Conservation (phyloP, 345 rosid species). For the Psidium guajava region DNA sequence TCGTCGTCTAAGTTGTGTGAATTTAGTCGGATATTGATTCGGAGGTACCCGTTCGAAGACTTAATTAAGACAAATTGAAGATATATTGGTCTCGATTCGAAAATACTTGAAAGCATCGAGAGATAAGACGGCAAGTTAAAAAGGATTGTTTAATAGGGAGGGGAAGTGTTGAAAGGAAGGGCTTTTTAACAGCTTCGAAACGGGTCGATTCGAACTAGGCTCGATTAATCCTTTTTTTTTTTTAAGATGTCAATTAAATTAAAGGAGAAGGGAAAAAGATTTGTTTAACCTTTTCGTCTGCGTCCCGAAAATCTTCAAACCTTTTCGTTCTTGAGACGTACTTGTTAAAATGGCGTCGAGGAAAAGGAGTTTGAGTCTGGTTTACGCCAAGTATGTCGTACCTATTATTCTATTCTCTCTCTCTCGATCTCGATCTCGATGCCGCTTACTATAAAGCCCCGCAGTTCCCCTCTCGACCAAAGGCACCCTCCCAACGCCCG, state of each 20-base stretch:
- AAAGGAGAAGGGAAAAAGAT: background rate
- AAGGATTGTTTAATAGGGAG: no score
- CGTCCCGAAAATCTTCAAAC: background rate
- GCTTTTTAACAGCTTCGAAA: constrained; percentile 8
- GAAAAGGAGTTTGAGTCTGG: constrained; percentile 40
- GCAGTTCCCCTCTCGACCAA: background rate
- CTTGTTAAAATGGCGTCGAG: constrained; percentile 14
- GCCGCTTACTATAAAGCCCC: constrained; percentile 9
- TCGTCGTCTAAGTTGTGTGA: accelerated
- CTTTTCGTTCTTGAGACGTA: background rate
- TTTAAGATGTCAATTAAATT: background rate
- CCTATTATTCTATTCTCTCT: constrained; percentile 8
- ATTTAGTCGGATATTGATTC: background rate
- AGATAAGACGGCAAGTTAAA: background rate
- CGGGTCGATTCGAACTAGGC: background rate
- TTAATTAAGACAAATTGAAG: background rate
- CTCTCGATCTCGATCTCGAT: background rate
- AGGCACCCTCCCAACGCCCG: background rate
- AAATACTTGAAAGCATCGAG: background rate
- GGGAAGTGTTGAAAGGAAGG: background rate
- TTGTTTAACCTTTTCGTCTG: constrained; percentile 11
- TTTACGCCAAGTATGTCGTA: constrained; percentile 58
- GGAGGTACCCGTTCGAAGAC: background rate
- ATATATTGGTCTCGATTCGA: background rate
- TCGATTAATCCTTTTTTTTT: background rate